Evolutionary conservation across 1,139 yeast species (phyloP), one percentile per base, ranked within the genome.

Genomic region (Wickerhamiella infanticola): DNA sequence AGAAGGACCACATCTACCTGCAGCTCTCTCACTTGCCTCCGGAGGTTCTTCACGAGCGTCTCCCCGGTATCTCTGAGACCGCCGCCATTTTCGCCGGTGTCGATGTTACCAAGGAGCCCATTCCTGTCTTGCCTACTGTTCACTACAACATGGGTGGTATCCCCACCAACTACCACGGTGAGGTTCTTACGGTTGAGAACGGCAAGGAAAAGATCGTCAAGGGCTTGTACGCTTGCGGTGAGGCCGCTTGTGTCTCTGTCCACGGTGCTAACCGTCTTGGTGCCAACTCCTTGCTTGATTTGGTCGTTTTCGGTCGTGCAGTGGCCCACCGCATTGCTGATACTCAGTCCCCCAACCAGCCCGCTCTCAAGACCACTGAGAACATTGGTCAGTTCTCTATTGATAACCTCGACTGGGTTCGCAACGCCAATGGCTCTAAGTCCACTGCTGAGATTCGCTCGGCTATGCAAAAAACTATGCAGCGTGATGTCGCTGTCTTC

Each of bases 101-200:
- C 57, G 98, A 90, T 68, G 97, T 90, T 55, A 90, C 98, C 55
- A 90, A 90, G 74, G 96, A 90, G 72, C 98, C 98, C 62, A 93
- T 93, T 64, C 98, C 98, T 60, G 90, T 90, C 59, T 70, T 90
- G 62, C 98, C 98, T 59, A 90, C 98, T 53, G 98, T 90, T 53
- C 98, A 90, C 70, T 90, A 90, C 75, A 90, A 90, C 70, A 90
- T 90, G 98, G 98, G 98, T 67, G 98, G 98, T 79, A 83, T 90
- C 57, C 98, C 98, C 66, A 90, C 98, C 58, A 85, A 81, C 66
- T 90, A 86, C 83, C 82, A 81, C 58, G 97, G 97, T 73, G 96
- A 90, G 71, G 96, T 79, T 44, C 67, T 90, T 57, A 85, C 85
- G 48, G 65, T 81, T 60, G 86, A 76, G 61, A 75, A 82, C 57